These are phyloP conservation scores for Flaveria floridana DNA, from an alignment of 140 eudicot species.

Conservation along the genomic window DNA sequence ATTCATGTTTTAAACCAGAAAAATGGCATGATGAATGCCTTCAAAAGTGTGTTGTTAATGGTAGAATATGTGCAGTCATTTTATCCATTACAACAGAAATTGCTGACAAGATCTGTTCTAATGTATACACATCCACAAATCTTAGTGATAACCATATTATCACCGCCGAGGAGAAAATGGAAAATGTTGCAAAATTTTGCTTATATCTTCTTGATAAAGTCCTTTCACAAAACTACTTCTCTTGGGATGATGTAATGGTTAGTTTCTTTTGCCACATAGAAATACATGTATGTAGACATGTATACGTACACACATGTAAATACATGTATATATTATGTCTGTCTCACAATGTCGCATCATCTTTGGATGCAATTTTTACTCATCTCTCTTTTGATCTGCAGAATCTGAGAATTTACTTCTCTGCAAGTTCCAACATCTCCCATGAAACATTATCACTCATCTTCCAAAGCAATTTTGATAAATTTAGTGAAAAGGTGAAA, in stretches of 20 bases:
- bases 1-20: constrained; percentile 59
- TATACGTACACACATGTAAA: too few species aligned
- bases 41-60: constrained; percentile 59
- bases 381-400: constrained; percentile 33
- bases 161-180: constrained; percentile 43
- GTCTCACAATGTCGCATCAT: not conserved
- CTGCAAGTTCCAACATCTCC: constrained; percentile 43
- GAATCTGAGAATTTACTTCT: constrained; percentile 69
- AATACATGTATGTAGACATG: not conserved
- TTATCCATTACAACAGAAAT: constrained; percentile 54
- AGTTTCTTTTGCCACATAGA: constrained; percentile 33
- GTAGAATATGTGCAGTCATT: constrained; percentile 54
- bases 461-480: constrained; percentile 50
- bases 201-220: constrained; percentile 56
- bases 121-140: constrained; percentile 1
- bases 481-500: constrained; percentile 50
- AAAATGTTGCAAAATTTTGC: constrained; percentile 63
- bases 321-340: not conserved
- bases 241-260: constrained; percentile 77
- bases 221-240: constrained; percentile 52
- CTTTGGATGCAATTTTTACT: not conserved
- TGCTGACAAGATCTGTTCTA: constrained; percentile 43
- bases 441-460: constrained; percentile 48
- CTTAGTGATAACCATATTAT: constrained; percentile 11
- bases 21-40: constrained; percentile 64